A percentile compares a stretch with the other conserved stretches of the same genome.
Evolutionary conservation across 2,329 filamentous ascomycete genomes (phyloP).

Genomic region (Ophiostoma perfectum): DNA sequence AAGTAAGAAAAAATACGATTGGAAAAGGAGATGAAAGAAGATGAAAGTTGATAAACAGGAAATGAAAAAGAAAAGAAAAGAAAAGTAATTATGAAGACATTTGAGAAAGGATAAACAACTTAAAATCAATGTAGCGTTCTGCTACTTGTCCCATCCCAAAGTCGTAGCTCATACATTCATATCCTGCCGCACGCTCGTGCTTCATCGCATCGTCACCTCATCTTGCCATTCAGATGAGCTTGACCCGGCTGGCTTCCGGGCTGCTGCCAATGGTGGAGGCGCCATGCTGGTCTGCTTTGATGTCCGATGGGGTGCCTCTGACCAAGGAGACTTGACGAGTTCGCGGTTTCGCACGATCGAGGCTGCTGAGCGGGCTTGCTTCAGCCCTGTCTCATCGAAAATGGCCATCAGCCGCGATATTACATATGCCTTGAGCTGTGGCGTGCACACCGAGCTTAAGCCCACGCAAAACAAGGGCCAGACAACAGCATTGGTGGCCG

Average conservation of each 20-base stretch:
- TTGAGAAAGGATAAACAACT: neutral
- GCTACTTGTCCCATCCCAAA: neutral
- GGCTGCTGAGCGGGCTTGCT: conserved; percentile 42
- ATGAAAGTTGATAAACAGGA: too few relatives aligned
- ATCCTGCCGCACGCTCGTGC: neutral
- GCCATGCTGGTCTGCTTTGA: neutral
- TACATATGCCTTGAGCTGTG: conserved; percentile 40
- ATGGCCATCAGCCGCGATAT: conserved; percentile 42
- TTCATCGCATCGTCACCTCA: neutral
- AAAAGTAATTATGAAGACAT: too few relatives aligned
- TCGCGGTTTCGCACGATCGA: conserved; percentile 39
- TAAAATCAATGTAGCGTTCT: neutral
- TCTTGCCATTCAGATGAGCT: conserved; percentile 7
- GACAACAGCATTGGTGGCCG: conserved; percentile 44
- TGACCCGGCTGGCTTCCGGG: neutral
- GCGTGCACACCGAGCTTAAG: conserved; percentile 42
- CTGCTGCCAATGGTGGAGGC: neutral
- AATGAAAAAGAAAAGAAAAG: too few relatives aligned
- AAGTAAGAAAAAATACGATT: too few relatives aligned
- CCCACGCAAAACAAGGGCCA: conserved; percentile 48
- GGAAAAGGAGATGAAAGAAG: too few relatives aligned
- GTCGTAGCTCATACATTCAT: neutral
- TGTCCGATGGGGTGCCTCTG: neutral
- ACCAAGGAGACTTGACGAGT: conserved; percentile 26
- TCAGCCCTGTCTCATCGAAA: conserved; percentile 42